These are phyloP conservation scores for Clohesyomyces aquaticus DNA, from an alignment of 495 filamentous ascomycete genomes.

Conservation along the genomic window DNA sequence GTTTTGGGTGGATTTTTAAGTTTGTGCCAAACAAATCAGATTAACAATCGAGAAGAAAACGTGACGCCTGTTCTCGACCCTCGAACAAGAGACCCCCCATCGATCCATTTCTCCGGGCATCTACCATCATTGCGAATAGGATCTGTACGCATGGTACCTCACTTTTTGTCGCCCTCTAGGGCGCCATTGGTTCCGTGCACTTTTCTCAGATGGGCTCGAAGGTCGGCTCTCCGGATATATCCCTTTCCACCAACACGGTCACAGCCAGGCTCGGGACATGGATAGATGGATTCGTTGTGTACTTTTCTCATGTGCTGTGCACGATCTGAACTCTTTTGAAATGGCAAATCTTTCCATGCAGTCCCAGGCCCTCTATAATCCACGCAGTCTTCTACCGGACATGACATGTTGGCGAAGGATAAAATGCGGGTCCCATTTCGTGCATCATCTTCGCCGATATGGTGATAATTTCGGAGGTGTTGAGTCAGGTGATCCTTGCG, in stretches of 20 bases:
- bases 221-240: conserved; percentile 42
- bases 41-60: no score
- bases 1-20: no score
- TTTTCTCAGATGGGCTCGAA: conserved; percentile 44
- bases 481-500: conserved; percentile 49
- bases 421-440: not conserved
- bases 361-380: not conserved
- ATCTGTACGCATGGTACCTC: no score
- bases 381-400: conserved; percentile 4
- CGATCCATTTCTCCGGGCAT: no score
- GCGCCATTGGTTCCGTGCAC: conserved; percentile 13
- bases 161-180: not conserved
- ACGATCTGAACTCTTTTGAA: conserved; percentile 41
- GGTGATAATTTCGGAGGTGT: conserved; percentile 48
- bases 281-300: conserved; percentile 45
- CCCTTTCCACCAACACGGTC: conserved; percentile 45
- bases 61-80: no score
- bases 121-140: no score
- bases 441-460: conserved; percentile 27
- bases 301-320: conserved; percentile 46
- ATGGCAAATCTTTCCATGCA: conserved; percentile 13
- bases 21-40: no score
- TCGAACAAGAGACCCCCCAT: no score
- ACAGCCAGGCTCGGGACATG: conserved; percentile 45
- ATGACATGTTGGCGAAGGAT: not conserved